These are phyloP conservation scores for Xerocomus potaroensis DNA, from an alignment of 768 basidiomycete genomes.

Conservation along the genomic window DNA sequence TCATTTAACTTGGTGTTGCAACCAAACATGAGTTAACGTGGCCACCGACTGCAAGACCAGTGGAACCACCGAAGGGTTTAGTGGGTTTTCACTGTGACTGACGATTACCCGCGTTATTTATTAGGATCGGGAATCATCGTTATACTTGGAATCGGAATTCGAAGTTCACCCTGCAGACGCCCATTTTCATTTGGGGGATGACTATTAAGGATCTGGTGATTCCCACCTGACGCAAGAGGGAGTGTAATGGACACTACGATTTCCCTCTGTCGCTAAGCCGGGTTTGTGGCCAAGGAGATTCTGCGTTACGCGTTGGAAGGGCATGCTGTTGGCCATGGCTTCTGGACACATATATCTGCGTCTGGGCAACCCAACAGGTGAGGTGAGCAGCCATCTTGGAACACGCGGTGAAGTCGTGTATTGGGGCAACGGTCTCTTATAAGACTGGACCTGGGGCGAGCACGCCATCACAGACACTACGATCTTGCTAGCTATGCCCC, in stretches of 20 bases:
- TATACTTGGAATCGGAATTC: no score
- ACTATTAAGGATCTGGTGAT: slow-evolving; percentile 16
- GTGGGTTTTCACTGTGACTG: no score
- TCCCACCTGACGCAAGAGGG: slow-evolving; percentile 17
- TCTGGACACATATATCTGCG: slow-evolving; percentile 18
- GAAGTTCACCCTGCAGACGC: no score
- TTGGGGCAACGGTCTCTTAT: slow-evolving; percentile 30
- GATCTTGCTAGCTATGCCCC: slow-evolving; percentile 20
- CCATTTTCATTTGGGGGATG: slow-evolving; percentile 15
- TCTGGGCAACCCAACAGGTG: slow-evolving; percentile 22
- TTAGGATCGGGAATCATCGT: no score
- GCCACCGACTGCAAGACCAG: no score
- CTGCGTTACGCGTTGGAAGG: slow-evolving; percentile 19
- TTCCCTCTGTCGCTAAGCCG: slow-evolving; percentile 1
- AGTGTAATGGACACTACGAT: background rate
- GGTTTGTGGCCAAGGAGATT: slow-evolving; percentile 7
- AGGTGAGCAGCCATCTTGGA: slow-evolving; percentile 24
- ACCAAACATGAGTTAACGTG: no score
- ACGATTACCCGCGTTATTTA: no score
- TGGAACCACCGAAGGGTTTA: no score
- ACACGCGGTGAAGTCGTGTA: slow-evolving; percentile 33
- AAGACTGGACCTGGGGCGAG: slow-evolving; percentile 19
- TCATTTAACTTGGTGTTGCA: no score
- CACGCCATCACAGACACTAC: slow-evolving; percentile 11
- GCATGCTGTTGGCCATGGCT: slow-evolving; percentile 23